These are phyloP conservation scores for Sisymbrium irio DNA, from an alignment of 345 rosid genomes.

Conservation along the genomic window DNA sequence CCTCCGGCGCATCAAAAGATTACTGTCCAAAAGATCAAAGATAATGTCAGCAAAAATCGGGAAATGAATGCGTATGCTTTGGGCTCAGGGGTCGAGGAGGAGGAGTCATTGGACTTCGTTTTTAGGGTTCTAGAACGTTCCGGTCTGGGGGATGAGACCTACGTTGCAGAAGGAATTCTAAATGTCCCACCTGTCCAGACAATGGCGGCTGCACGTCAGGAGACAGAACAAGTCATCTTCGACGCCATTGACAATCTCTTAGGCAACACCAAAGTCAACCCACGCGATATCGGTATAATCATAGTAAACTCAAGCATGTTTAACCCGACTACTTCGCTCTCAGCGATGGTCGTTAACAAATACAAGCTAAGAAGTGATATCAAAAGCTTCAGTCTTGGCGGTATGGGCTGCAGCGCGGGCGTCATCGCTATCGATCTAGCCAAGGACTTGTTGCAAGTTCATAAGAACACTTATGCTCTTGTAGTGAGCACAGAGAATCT, in stretches of 20 bases:
- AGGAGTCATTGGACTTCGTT: slow-evolving; percentile 50
- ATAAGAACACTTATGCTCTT: slow-evolving; percentile 53
- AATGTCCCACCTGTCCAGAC: slow-evolving; percentile 62
- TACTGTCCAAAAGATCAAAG: slow-evolving; percentile 50
- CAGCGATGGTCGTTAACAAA: slow-evolving; percentile 34
- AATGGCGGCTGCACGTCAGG: slow-evolving; percentile 78
- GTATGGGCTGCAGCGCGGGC: slow-evolving; percentile 39
- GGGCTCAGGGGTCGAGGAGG: slow-evolving; percentile 36
- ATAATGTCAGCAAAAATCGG: slow-evolving; percentile 50
- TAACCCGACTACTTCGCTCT: slow-evolving; percentile 32
- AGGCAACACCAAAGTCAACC: slow-evolving; percentile 57
- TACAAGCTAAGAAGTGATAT: slow-evolving; percentile 31
- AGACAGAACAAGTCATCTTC: slow-evolving; percentile 86
- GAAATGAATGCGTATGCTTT: slow-evolving; percentile 51
- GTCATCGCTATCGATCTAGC: slow-evolving; percentile 31
- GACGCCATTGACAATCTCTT: slow-evolving; percentile 71
- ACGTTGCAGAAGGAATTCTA: slow-evolving; percentile 60
- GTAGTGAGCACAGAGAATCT: slow-evolving; percentile 86
- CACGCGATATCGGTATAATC: slow-evolving; percentile 67
- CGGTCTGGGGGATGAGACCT: slow-evolving; percentile 88
- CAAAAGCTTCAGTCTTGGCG: slow-evolving; percentile 26
- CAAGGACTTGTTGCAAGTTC: slow-evolving; percentile 48
- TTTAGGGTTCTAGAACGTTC: slow-evolving; percentile 65
- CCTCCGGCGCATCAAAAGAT: slow-evolving; percentile 64
- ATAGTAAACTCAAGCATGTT: slow-evolving; percentile 28